Base-by-base conservation (phyloP, 441 rosid species). In the Populus hybrid region DNA sequence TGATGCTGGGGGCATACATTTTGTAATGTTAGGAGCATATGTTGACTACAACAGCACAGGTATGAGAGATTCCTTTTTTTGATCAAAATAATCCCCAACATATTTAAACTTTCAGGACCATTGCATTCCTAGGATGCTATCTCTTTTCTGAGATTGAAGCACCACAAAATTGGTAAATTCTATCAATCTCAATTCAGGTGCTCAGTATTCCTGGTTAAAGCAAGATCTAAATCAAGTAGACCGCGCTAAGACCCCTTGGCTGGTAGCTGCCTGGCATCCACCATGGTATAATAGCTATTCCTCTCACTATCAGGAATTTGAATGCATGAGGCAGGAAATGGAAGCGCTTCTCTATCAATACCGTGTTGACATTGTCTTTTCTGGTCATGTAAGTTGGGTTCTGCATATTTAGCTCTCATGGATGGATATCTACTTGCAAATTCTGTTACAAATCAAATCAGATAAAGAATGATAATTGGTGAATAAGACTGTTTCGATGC, bases 311-410 rank as follows among this genome's bases (percentile, higher is more conserved):
- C 97, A 90, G 75, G 98, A 94, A 80, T 90, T 87, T 75, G 98
- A 94, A 86, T 94, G 98, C 85, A 94, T 94, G 98, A 90, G 98
- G 82, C 92, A 86, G 81, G 90, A 89, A 84, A 94, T 94, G 93
- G 98, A 94, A 84, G 81, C 78, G 75, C 93, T 92, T 77, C 87
- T 94, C 21, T 91, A 91, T 82, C 88, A 86, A 69, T 82, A 92
- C 72, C 77, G 80, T 8, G 90, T 90, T 0, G 98, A 94, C 79
- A 84, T 92, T 29, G 86, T 92, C 35, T 92, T 29, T 79, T 82
- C 90, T 50, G 98, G 97, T 71, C 97, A 94, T 82, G 97, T 92
- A 78, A 89, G 95, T 81, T 29, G 31, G 31, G 31, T 3, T 29
- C 31, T 63, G n/a, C 71, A 29, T 50, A 63, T 18, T 29, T 29